Evolutionary conservation across 2,329 filamentous ascomycete genomes (phyloP).

Genomic region (Fusarium newnesense): DNA sequence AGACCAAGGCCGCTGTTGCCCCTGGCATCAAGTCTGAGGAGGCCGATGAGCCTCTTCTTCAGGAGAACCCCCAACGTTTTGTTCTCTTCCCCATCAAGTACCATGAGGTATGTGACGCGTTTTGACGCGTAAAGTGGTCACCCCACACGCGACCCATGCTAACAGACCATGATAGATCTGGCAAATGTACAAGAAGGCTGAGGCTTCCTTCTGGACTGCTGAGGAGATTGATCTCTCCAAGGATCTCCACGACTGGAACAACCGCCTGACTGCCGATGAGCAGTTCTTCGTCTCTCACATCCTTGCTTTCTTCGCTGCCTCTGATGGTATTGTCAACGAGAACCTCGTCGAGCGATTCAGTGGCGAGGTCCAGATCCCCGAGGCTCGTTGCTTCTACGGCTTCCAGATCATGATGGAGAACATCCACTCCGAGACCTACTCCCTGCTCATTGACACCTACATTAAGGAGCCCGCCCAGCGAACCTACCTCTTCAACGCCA

Average conservation of each 20-base stretch:
- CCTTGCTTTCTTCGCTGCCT: slow-evolving; percentile 98
- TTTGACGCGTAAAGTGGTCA: slow-evolving; percentile 75
- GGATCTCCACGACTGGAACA: slow-evolving; percentile 99
- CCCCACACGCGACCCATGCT: slow-evolving; percentile 47
- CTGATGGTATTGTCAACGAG: slow-evolving; percentile 99
- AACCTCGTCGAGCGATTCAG: slow-evolving; percentile 99
- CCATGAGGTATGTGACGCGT: slow-evolving; percentile 84
- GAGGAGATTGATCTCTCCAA: slow-evolving; percentile 99
- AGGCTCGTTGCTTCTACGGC: slow-evolving; percentile 99
- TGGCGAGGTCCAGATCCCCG: slow-evolving; percentile 94
- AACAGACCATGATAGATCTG: slow-evolving; percentile 76
- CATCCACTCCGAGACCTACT: slow-evolving; percentile 99
- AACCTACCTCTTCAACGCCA: slow-evolving; percentile 95
- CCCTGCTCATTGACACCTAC: slow-evolving; percentile 97
- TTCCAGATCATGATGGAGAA: slow-evolving; percentile 99
- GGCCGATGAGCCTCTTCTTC: slow-evolving; percentile 87
- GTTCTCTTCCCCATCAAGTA: slow-evolving; percentile 99
- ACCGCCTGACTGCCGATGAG: slow-evolving; percentile 95
- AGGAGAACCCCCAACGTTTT: slow-evolving; percentile 95
- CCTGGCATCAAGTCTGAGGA: slow-evolving; percentile 73
- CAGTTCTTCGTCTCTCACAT: slow-evolving; percentile 99
- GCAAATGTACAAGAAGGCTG: slow-evolving; percentile 99
- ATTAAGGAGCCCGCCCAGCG: slow-evolving; percentile 97
- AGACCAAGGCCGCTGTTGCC: slow-evolving; percentile 53
- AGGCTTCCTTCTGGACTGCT: slow-evolving; percentile 99